Percentiles rank a stretch among this genome's conserved stretches.
These are phyloP conservation scores for Eucalyptus pauciflora DNA, from an alignment of 345 rosid genomes.

Conservation along the genomic window DNA sequence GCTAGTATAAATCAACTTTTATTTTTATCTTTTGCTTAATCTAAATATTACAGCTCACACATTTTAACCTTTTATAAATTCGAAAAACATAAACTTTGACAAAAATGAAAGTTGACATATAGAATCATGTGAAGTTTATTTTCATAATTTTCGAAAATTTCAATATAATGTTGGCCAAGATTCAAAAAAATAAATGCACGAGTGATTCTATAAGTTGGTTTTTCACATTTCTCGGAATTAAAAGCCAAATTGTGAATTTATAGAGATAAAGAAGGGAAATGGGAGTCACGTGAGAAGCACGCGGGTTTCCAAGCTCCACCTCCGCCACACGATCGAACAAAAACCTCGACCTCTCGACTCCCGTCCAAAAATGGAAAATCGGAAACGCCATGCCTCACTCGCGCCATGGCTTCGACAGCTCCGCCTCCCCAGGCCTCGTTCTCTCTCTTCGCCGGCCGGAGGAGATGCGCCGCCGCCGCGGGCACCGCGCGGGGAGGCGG, in stretches of 20 bases:
- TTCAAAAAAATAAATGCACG: too few relatives aligned
- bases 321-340: not conserved
- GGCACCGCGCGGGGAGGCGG: not conserved
- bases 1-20: accelerated
- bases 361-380: not conserved
- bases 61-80: not conserved
- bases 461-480: not conserved
- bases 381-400: not conserved
- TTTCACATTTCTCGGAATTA: not conserved
- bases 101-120: not conserved
- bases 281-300: not conserved
- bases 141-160: too few relatives aligned
- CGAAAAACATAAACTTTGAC: not conserved
- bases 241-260: not conserved
- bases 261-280: not conserved
- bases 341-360: not conserved
- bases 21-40: not conserved
- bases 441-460: not conserved
- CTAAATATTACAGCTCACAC: accelerated
- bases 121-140: accelerated
- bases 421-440: not conserved
- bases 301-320: not conserved
- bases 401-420: not conserved
- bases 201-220: not conserved
- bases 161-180: too few relatives aligned